phyloP scores from a whole-genome alignment of 2,329 filamentous ascomycete genomes.

The Hypoxylon sp. region DNA sequence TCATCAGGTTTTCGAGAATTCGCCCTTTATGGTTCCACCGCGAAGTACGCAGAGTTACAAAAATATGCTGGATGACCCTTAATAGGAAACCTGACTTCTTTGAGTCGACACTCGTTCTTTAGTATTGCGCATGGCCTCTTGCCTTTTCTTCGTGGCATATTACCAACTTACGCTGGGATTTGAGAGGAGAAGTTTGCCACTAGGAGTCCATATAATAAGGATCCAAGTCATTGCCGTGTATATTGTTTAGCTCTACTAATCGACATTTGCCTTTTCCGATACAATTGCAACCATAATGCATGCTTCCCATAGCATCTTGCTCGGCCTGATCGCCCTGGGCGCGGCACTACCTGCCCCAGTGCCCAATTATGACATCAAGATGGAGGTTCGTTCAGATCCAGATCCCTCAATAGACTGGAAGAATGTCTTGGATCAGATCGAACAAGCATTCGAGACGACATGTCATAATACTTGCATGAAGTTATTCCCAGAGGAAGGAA shows the following conservation, averaged over 20 bases:
- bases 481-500: constrained; percentile 32
- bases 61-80: background rate
- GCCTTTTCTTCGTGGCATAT: background rate
- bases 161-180: background rate
- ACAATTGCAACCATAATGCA: constrained; percentile 28
- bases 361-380: background rate
- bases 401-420: background rate
- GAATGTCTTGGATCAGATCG: background rate
- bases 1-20: background rate
- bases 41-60: background rate
- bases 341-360: constrained; percentile 23
- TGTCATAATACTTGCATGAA: constrained; percentile 22
- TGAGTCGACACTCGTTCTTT: background rate
- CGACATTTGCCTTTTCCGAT: background rate
- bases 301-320: constrained; percentile 17
- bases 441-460: background rate
- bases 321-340: constrained; percentile 23
- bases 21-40: background rate
- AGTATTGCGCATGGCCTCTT: background rate
- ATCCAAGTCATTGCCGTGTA: background rate
- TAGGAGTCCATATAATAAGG: background rate
- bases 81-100: background rate
- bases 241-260: background rate
- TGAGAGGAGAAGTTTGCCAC: background rate
- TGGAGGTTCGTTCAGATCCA: background rate